A percentile compares a stretch with the other conserved stretches of the same genome.
These are phyloP conservation scores for Aciculoconidium aculeatum DNA, from an alignment of 805 yeast genomes.

Conservation along the genomic window DNA sequence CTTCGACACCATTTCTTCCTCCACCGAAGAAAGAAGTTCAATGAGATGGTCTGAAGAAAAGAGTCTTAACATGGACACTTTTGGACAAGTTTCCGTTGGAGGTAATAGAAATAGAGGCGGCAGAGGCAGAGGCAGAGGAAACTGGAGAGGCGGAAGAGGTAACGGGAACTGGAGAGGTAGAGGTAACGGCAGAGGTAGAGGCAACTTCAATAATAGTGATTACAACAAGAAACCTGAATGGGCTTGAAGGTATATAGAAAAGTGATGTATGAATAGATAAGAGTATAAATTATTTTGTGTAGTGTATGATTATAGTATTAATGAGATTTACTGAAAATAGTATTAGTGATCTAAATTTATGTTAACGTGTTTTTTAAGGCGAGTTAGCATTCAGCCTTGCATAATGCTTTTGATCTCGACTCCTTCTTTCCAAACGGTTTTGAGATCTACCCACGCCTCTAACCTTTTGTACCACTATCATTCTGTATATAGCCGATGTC, in stretches of 20 bases:
- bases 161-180: conserved; percentile 29
- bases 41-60: conserved; percentile 73
- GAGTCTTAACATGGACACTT: conserved; percentile 70
- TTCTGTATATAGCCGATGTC: not conserved
- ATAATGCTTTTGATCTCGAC: too few species aligned
- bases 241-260: conserved; percentile 8
- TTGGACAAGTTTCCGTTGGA: conserved; percentile 61
- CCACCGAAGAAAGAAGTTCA: conserved; percentile 42
- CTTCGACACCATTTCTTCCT: conserved; percentile 79
- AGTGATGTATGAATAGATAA: not conserved
- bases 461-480: too few species aligned
- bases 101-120: conserved; percentile 22
- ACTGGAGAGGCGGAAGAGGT: conserved; percentile 45
- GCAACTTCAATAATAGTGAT: conserved; percentile 21
- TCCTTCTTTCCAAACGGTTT: too few species aligned
- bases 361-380: too few species aligned
- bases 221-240: conserved; percentile 14
- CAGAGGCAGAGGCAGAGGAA: conserved; percentile 29
- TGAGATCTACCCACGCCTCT: too few species aligned
- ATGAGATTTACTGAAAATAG: too few species aligned
- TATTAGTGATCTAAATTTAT: too few species aligned
- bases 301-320: not conserved
- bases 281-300: not conserved
- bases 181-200: conserved; percentile 30
- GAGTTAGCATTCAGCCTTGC: too few species aligned